Evolutionary conservation across 805 yeast species (phyloP), one percentile per base, ranked within the genome.

Genomic region (Lipomyces japonicus): DNA sequence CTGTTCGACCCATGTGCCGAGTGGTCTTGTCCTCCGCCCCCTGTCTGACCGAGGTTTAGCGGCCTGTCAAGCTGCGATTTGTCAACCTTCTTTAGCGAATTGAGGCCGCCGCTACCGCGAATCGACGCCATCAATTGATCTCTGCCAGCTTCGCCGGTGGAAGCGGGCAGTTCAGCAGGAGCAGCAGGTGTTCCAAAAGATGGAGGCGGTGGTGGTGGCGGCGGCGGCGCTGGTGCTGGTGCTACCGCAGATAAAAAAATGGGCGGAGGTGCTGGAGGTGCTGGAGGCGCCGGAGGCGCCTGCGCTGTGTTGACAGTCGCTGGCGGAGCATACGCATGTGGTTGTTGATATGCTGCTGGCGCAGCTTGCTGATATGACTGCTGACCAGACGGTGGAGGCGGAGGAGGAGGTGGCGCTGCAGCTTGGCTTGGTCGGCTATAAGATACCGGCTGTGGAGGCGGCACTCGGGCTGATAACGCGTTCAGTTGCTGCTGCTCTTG

Each of bases 91-190:
- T 75, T 79, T 58, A 91, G 75, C 4, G 79, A 62, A 0, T 84
- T 82, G 3, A 90, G 34, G 32, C 91, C 90, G 12, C 82, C 84
- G 0, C 96, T 82, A 34, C 82, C 79, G 60, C 96, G 75, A 59
- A 91, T 91, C 0, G 97, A 87, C 0, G 95, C 86, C 52, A 91
- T 71, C 37, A 91, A 73, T 0, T 95, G 95, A 65, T 86, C 95
- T 60, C 95, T 73, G 0, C 82, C 82, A 1, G 72, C 69, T 58
- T 76, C 89, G 3, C 70, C 80, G 42, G 60, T 12, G 7, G 16
- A 14, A 19, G 10, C n/a, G 7, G 37, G 38, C 24, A 24, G 56
- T 6, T 63, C 48, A 25, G 56, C 59, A 26, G 70, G 68, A 2
- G 69, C 37, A 6, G 37, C 26, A 3, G 45, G 10, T 25, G 66